Base-by-base conservation (phyloP, 139 green algal genomes). In the Pycnococcus provasolii region DNA sequence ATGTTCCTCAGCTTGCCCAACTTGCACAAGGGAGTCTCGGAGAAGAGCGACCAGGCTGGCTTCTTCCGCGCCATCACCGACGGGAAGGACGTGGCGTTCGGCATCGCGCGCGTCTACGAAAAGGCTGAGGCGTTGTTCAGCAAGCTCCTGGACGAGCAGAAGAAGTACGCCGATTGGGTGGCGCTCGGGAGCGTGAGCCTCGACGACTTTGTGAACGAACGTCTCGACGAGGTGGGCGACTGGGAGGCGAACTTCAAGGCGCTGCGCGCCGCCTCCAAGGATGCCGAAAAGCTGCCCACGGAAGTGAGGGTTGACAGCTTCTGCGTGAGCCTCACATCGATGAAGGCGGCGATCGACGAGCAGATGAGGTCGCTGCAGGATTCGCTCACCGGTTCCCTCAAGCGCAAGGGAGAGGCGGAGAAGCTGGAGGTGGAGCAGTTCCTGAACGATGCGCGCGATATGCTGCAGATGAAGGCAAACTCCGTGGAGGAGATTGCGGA, bases 21-120 rank as follows among this genome's bases (percentile, higher is more conserved):
- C 6, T 42, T 37, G 3, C 62, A 79, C 61, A 77, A 85, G 70
- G 85, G 85, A 2, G 85, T 93, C 26, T 81, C 63, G 43, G 81
- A 86, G 41, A 62, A 83, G n/a, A 86, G 70, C 39, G 77, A 88
- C 62, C 65, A 73, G 8, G 74, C 80, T 1, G 82, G 84, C n/a
- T 89, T 93, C 79, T 93, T 92, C 62, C 71, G 70, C 42, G 62
- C 71, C 48, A 87, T 92, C 43, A 75, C 84, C 55, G 78, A 87
- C 57, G 63, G 72, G 7, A 77, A 83, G 8, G 53, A 65, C 42
- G 54, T 46, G 57, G 70, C 73, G 1, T 59, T 61, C 8, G 76
- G 72, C 53, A 79, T 87, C 45, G 80, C 83, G 1, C 75, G 72
- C 60, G 82, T 89, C 45, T 90, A 91, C 62, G 75, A 81, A 0